These are phyloP conservation scores for Chalara sp. DNA, from an alignment of 2,329 filamentous ascomycete genomes.

Conservation along the genomic window DNA sequence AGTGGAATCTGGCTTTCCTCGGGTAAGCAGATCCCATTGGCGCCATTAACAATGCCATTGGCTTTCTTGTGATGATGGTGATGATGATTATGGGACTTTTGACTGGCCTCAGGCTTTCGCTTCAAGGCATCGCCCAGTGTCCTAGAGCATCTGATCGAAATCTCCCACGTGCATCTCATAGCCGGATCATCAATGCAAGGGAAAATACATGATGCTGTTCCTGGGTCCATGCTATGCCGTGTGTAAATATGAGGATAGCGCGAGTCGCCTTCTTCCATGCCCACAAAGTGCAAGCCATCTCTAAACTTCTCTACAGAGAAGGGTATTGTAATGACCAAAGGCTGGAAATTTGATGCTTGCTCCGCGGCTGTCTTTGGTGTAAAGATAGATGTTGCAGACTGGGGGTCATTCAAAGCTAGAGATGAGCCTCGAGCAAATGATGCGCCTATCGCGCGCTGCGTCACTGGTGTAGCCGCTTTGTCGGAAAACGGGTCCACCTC, in stretches of 20 bases:
- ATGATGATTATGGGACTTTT: constrained; percentile 20
- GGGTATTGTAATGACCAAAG: constrained; percentile 63
- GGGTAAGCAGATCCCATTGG: not conserved
- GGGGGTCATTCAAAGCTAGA: constrained; percentile 24
- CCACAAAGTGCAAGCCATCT: constrained; percentile 89
- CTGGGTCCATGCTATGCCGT: constrained; percentile 69
- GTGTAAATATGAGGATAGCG: constrained; percentile 92
- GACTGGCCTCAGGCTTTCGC: constrained; percentile 34
- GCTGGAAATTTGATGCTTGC: constrained; percentile 41
- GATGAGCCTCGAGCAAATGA: constrained; percentile 19
- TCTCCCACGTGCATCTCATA: constrained; percentile 77
- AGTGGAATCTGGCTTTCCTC: constrained; percentile 34
- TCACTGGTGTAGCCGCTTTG: constrained; percentile 38
- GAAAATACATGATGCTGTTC: constrained; percentile 79
- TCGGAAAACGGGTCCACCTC: constrained; percentile 48
- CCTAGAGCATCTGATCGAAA: constrained; percentile 78
- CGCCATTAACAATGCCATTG: constrained; percentile 5
- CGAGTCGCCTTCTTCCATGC: constrained; percentile 69
- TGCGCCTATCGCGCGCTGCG: constrained; percentile 30
- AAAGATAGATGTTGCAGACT: constrained; percentile 25
- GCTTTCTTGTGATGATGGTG: constrained; percentile 34
- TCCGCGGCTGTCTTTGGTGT: constrained; percentile 28
- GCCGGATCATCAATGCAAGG: constrained; percentile 86
- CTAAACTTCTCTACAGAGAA: constrained; percentile 70
- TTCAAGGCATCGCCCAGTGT: constrained; percentile 73